Base-by-base conservation (phyloP, 2,329 filamentous ascomycete species). In the Colletotrichum salicis region DNA sequence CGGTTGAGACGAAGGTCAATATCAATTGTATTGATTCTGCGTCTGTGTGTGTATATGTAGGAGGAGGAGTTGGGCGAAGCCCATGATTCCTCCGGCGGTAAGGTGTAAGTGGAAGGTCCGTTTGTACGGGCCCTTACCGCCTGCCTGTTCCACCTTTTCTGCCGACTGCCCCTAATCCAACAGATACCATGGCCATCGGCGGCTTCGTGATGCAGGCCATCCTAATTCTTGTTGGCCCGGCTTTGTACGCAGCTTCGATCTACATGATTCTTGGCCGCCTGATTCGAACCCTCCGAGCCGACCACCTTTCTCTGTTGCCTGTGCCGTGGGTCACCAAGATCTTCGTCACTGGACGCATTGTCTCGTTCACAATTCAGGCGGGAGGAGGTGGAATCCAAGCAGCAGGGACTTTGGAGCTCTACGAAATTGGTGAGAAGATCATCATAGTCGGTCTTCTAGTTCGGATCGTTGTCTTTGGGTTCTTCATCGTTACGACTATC, bases 391-490 rank as follows among this genome's bases (percentile, higher is more conserved):
- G 76, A 1, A 70, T 82, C 7, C 74, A 79, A 70, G 29, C 51
- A 4, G 27, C 13, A 1, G 11, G 24, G 8, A 22, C 27, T 37
- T 7, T 31, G 6, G 12, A 24, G 35, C 27, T 41, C 0, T 61
- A 45, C 75, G 59, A 59, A 12, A 74, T 76, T 3, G 86, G 85
- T 22, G 79, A 87, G 71, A 81, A 84, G 15, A 79, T 90, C 48
- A 85, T 90, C 5, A 77, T 90, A 10, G 84, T 77, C 2, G 88
- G 89, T 2, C 78, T 91, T 3, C 78, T 85, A 22, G 78, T 90
- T 15, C 89, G 91, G 75, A 82, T 91, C n/a, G 35, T 87, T 15
- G 84, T 87, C 68, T 90, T 91, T 67, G 81, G 81, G 2, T 81
- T 89, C 64, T 91, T 90, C 75, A 80, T 89, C 45, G 59, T 85